Conservation (phyloP, 805 yeast species). For the Metschnikowia peoriensis region DNA sequence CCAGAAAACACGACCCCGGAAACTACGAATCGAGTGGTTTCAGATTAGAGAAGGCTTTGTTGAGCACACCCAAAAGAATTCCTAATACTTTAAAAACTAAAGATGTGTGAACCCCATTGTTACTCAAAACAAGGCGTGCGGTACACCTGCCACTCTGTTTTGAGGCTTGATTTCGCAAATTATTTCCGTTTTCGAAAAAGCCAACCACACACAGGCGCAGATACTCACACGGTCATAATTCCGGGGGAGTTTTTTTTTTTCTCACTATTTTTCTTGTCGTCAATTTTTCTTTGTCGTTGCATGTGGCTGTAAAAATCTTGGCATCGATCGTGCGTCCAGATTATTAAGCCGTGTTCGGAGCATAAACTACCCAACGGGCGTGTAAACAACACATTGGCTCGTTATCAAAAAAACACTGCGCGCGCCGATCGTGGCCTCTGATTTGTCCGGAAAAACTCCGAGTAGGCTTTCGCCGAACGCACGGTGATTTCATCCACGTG, state of each 20-base stretch:
- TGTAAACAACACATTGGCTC: background rate
- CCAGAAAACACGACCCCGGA: background rate
- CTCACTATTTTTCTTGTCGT: background rate
- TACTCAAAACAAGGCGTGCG: background rate
- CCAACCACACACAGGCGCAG: background rate
- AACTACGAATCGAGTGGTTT: background rate
- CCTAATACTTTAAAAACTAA: background rate
- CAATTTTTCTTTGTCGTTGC: background rate
- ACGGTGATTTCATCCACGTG: constrained; percentile 4
- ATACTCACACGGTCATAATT: background rate
- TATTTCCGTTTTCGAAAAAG: background rate
- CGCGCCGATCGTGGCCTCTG: background rate
- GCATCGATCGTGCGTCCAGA: background rate
- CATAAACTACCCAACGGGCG: background rate
- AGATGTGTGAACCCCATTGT: background rate
- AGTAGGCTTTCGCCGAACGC: constrained; percentile 3
- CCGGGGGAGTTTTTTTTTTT: no score
- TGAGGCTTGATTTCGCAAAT: background rate
- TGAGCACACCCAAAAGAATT: background rate
- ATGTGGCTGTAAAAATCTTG: background rate
- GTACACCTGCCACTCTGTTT: background rate
- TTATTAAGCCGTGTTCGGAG: constrained; percentile 7
- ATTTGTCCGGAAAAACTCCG: constrained; percentile 8
- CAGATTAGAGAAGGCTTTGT: background rate
- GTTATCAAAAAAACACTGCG: background rate